Evolutionary conservation across 2,329 filamentous ascomycete genomes (phyloP).

Genomic region (Alternaria atra): DNA sequence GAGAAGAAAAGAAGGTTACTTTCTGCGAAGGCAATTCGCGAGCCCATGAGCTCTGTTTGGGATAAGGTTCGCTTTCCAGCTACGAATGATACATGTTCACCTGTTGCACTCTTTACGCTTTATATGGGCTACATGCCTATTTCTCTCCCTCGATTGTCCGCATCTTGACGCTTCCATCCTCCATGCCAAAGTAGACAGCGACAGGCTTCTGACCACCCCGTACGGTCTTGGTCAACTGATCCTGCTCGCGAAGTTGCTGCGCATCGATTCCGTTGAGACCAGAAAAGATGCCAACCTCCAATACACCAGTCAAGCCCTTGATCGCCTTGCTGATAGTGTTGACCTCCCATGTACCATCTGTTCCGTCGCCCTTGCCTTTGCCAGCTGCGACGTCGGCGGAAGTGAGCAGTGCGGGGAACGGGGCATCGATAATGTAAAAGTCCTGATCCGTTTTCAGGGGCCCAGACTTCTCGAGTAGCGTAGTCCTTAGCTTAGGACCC

Average conservation of each 20-base stretch:
- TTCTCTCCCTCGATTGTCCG: conserved; percentile 40
- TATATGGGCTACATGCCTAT: conserved; percentile 4
- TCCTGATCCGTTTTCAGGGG: conserved; percentile 86
- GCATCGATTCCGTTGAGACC: conserved; percentile 80
- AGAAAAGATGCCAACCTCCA: conserved; percentile 91
- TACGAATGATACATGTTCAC: conserved; percentile 14
- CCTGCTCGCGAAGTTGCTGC: conserved; percentile 54
- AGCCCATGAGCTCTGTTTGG: conserved; percentile 24
- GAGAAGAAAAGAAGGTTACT: not conserved
- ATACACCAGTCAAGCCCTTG: conserved; percentile 83
- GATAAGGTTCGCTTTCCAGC: conserved; percentile 1
- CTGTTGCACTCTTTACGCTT: not conserved
- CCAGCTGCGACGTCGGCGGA: conserved; percentile 61
- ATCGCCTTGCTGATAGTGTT: conserved; percentile 76
- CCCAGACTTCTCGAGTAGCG: conserved; percentile 79
- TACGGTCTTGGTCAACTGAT: conserved; percentile 52
- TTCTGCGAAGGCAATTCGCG: conserved; percentile 27
- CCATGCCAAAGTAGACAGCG: conserved; percentile 93
- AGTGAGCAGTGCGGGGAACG: conserved; percentile 78
- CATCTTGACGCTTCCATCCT: conserved; percentile 62
- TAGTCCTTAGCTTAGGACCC: conserved; percentile 75
- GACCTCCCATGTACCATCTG: conserved; percentile 80
- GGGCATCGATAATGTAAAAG: conserved; percentile 91
- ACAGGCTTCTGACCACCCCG: conserved; percentile 82
- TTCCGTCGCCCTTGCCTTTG: conserved; percentile 61